Base-by-base conservation (phyloP, 352 stramenopile genomes). In the Thalassiosira livingstoniorum region DNA sequence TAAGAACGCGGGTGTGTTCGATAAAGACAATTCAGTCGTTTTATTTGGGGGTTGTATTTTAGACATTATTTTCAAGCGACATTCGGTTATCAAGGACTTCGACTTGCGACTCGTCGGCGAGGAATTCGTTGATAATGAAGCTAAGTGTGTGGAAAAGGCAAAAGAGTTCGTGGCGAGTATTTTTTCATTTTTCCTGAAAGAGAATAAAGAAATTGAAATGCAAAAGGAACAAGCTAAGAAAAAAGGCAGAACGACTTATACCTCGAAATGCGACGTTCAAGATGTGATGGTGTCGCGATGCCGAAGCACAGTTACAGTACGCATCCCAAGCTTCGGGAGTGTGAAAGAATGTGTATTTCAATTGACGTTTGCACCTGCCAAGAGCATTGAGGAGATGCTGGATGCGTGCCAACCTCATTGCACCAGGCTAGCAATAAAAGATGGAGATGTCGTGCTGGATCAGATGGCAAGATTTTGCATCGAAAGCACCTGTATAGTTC, bases 11-110 rank as follows among this genome's bases (percentile, higher is more conserved):
- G 51, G 54, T 32, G 70, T 58, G 2, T 78, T 78, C 25, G 43
- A 78, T 25, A 34, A 25, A 2, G 29, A 54, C 18, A 78, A 78
- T 31, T 21, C 53, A 25, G 21, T 78, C 25, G 58, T 78, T 21
- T 43, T 72, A n/a, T 78, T 78, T 66, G 70, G 70, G 1, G 70
- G 70, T 29, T 78, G 70, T 34, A 32, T 78, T 42, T 47, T 78
- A 13, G 70, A 78, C 45, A 78, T 78, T 55, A 37, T 78, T 35
- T 39, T 78, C 2, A 71, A 71, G 42, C 61, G 60, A 23, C 2
- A 64, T 15, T 1, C 62, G 21, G 31, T 5, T 11, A 78, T 78
- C 15, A 78, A 64, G 25, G 70, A 78, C 37, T 78, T 78, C 66
- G 70, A 78, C 53, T 32, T 78, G 29, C 39, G 70, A 31, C 47